Evolutionary conservation across 75 land plant species (phyloP).

Genomic region (Cryptomeria japonica): DNA sequence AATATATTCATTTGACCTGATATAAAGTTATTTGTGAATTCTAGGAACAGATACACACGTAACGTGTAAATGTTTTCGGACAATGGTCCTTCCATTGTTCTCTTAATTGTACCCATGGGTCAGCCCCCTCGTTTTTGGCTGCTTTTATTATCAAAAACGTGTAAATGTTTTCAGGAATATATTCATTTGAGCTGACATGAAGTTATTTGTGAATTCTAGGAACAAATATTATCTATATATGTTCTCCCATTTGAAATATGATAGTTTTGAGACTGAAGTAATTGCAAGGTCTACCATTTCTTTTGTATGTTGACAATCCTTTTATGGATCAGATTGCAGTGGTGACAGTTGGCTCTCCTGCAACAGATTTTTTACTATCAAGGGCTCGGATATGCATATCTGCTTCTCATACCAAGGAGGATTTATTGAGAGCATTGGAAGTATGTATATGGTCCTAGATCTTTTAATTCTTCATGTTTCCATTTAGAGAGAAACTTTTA

Average conservation of each 20-base stretch:
- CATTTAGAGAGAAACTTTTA: background rate
- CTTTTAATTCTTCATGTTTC: slow-evolving; percentile 1
- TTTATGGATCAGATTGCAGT: slow-evolving; percentile 68
- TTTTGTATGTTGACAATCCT: background rate
- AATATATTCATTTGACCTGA: background rate
- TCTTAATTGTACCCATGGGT: no score
- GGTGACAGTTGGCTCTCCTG: slow-evolving; percentile 88
- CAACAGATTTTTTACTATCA: slow-evolving; percentile 78
- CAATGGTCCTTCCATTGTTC: no score
- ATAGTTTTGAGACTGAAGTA: background rate
- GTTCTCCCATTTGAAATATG: background rate
- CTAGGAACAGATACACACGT: background rate
- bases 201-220: background rate
- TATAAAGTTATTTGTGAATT: background rate
- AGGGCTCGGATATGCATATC: slow-evolving; percentile 92
- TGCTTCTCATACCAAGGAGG: slow-evolving; percentile 88
- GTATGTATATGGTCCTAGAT: slow-evolving; percentile 19
- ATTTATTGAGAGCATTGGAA: slow-evolving; percentile 70
- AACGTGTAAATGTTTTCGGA: background rate
- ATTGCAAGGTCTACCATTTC: background rate
- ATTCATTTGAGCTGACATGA: background rate
- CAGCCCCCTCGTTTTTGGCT: no score
- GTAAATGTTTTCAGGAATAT: background rate
- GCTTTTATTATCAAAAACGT: no score
- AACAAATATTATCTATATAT: background rate